Evolutionary conservation across 2,329 filamentous ascomycete genomes (phyloP).

Genomic region (Stachybotrys chartarum): DNA sequence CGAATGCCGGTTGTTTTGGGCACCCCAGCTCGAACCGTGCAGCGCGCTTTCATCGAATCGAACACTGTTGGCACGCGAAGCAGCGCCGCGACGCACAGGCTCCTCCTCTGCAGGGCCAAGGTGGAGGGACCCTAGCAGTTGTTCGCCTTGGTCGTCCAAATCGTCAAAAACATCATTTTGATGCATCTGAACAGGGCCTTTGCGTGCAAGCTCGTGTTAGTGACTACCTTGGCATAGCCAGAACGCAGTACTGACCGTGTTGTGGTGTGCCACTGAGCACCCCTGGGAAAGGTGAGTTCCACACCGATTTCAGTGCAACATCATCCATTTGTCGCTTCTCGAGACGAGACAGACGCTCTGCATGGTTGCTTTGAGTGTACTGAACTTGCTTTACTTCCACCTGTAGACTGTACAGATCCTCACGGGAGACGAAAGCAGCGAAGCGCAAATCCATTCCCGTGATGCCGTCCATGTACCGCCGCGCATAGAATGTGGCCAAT

Average conservation of each 20-base stretch:
- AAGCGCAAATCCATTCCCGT: slow-evolving; percentile 59
- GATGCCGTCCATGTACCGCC: background rate
- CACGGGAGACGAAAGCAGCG: slow-evolving; percentile 45
- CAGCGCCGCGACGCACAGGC: slow-evolving; percentile 73
- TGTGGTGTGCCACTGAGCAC: slow-evolving; percentile 76
- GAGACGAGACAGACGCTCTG: slow-evolving; percentile 52
- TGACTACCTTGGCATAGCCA: background rate
- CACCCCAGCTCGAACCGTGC: slow-evolving; percentile 75
- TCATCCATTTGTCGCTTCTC: slow-evolving; percentile 64
- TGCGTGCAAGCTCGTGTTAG: slow-evolving; percentile 10
- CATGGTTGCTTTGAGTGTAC: slow-evolving; percentile 53
- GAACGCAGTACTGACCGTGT: slow-evolving; percentile 54
- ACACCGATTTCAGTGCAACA: slow-evolving; percentile 72
- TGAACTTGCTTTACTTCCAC: slow-evolving; percentile 66
- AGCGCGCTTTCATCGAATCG: slow-evolving; percentile 95
- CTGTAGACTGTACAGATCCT: slow-evolving; percentile 61
- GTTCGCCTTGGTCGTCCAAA: slow-evolving; percentile 80
- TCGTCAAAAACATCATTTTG: slow-evolving; percentile 82
- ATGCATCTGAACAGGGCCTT: slow-evolving; percentile 73
- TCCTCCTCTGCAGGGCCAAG: slow-evolving; percentile 78
- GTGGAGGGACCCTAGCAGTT: slow-evolving; percentile 72
- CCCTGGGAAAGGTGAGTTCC: slow-evolving; percentile 90
- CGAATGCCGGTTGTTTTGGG: slow-evolving; percentile 71
- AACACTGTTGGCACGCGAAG: slow-evolving; percentile 92
- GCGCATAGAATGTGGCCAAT: background rate